These are phyloP conservation scores for Phlebiopsis gigantea DNA, from an alignment of 768 basidiomycete genomes.

Conservation along the genomic window DNA sequence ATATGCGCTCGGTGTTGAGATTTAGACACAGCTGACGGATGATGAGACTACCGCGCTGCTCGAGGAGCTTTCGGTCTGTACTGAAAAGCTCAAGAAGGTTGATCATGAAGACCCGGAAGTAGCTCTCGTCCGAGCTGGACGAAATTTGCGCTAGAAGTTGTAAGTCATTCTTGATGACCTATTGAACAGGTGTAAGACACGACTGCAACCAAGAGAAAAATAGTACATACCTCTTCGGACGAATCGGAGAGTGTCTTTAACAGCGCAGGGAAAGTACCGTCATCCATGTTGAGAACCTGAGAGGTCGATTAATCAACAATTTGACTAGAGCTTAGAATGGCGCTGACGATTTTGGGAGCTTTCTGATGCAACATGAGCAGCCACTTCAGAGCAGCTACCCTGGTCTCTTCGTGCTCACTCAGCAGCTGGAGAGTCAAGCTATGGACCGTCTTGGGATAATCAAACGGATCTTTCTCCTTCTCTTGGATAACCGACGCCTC, in stretches of 20 bases:
- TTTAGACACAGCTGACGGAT: constrained; percentile 92
- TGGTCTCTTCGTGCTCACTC: constrained; percentile 94
- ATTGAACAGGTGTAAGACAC: constrained; percentile 5
- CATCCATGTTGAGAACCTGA: constrained; percentile 92
- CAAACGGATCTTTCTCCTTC: constrained; percentile 67
- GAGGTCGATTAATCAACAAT: background rate
- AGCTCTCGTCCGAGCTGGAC: constrained; percentile 89
- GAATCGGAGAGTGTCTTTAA: constrained; percentile 94
- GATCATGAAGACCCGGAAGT: constrained; percentile 94
- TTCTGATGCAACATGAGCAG: constrained; percentile 98
- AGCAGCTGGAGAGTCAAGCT: constrained; percentile 90
- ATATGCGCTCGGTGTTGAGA: constrained; percentile 83
- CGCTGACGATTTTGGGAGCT: constrained; percentile 82
- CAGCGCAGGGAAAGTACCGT: constrained; percentile 93
- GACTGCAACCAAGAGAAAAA: background rate
- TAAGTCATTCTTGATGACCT: constrained; percentile 95
- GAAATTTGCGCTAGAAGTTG: constrained; percentile 97
- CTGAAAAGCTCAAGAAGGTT: constrained; percentile 93
- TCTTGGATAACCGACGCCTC: constrained; percentile 29
- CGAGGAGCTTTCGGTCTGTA: constrained; percentile 85
- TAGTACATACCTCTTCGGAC: constrained; percentile 74
- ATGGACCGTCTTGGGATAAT: constrained; percentile 90
- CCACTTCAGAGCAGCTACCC: constrained; percentile 96
- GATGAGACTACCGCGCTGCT: constrained; percentile 91
- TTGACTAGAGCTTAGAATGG: background rate